Base-by-base conservation (phyloP, 129 eudicot genomes). In the Cynara cardunculus region DNA sequence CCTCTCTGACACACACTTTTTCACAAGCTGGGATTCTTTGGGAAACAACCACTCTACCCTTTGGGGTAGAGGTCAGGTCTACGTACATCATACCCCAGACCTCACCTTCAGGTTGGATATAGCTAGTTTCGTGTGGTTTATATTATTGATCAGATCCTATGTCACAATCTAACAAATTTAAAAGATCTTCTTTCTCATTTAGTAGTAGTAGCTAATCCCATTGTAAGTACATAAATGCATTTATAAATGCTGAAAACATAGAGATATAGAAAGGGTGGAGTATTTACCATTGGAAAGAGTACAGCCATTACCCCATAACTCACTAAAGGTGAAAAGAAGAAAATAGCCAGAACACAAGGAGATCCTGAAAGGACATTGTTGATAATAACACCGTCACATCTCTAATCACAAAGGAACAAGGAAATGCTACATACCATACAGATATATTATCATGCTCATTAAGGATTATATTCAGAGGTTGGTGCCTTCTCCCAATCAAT, bases 241-340 rank as follows among this genome's bases (percentile, higher is more conserved):
- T 56, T 3, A 56, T 56, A 56, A 56, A 56, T 56, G 65, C 24
- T 16, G 64, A 24, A 39, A 61, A 78, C 12, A 30, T 25, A 74
- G 25, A 28, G 37, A 39, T 76, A 26, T 59, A 79, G 69, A 82
- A 66, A 77, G 24, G 31, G 72, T 75, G 1, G 71, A 44, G 79
- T 35, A 71, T 77, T 74, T 93, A 96, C 99, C 93, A 96, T 81
- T 22, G 99, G 99, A 82, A 86, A 96, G 61, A 96, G 91, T 53
- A 90, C 91, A 69, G 99, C 99, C 98, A 96, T 88, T 61, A 93
- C 97, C 41, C 98, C 99, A 62, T 87, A 93, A 90, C 99, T 93
- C 80, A 89, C 96, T 22, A 96, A 90, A 68, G 96, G 98, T 56
- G 99, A 90, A 89, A 81, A 92, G 62, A 91, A 82, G 90, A 91